Evolutionary conservation across 1,284 basidiomycete species (phyloP), one percentile per base, ranked within the genome.

Genomic region (Trichosporon sp.): DNA sequence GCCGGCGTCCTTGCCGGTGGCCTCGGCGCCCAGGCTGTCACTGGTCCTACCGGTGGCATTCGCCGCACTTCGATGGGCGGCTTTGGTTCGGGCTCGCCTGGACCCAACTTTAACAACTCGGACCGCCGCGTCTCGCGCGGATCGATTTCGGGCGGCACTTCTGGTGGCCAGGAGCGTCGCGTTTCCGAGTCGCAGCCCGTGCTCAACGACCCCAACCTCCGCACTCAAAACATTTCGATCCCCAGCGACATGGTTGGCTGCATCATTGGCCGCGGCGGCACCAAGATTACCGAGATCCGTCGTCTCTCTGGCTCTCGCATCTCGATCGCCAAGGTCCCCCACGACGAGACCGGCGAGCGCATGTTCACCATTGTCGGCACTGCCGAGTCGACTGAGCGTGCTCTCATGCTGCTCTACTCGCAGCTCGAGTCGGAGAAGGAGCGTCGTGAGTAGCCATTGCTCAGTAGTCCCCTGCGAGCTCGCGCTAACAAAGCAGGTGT

Each of bases 341-440:
- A 99, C 76, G 95, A 98, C 76, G 96, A 98, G 76, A 94, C 93
- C 59, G 95, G 95, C 72, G 95, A 99, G 83, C 86, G 95, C 72
- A 97, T 99, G 95, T 99, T 99, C 83, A 97, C 96, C 65, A 98
- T 99, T 77, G 87, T 97, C 66, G 95, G 95, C 64, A 95, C 94
- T 5, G 90, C 93, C 59, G 95, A 97, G 82, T 90, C 92, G 69
- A 95, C 94, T 77, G 95, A 96, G 83, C 94, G 95, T 82, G 95
- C 95, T 2, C 84, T 99, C 62, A 98, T 95, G 85, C 83, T 99
- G 69, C 86, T 99, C 66, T 99, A 99, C 84, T 95, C 96, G 76
- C 93, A 95, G 79, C 84, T 96, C 71, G 94, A 96, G 83, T 93
- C 88, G 76, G 92, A 95, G 85, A 95, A 95, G 84, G 91, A 94